These are phyloP conservation scores for Ceratocystiopsis brevicomis DNA, from an alignment of 2,329 filamentous ascomycete species.

Conservation along the genomic window DNA sequence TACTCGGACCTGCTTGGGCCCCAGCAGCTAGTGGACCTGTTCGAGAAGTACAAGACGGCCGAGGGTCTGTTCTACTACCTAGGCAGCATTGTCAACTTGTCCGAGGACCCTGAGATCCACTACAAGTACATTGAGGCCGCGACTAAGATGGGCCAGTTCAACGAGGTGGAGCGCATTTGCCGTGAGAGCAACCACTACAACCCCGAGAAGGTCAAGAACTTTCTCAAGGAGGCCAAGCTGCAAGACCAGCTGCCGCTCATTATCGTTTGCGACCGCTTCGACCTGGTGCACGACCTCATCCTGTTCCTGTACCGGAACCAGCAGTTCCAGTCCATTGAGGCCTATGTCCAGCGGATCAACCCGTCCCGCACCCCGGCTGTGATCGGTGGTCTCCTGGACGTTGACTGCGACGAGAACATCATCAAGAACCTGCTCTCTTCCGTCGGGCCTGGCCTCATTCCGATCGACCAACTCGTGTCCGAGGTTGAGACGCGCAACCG, in stretches of 20 bases:
- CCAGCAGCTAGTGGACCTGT: constrained; percentile 73
- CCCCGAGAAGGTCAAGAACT: constrained; percentile 95
- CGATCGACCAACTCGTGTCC: constrained; percentile 79
- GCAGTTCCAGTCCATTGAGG: constrained; percentile 96
- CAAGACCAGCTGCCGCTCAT: constrained; percentile 89
- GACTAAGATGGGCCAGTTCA: constrained; percentile 80
- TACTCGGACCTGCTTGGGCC: constrained; percentile 89
- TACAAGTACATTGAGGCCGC: constrained; percentile 99
- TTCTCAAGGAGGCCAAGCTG: constrained; percentile 87
- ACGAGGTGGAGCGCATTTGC: constrained; percentile 93
- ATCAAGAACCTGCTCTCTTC: constrained; percentile 83
- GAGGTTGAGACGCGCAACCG: constrained; percentile 95
- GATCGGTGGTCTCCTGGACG: constrained; percentile 80
- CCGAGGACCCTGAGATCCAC: constrained; percentile 83
- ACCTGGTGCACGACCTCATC: constrained; percentile 93
- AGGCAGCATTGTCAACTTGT: constrained; percentile 92
- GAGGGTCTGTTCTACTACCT: constrained; percentile 98
- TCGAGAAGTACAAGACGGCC: constrained; percentile 93
- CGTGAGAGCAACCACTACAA: constrained; percentile 83
- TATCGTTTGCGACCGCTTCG: constrained; percentile 98
- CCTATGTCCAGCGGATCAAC: constrained; percentile 95
- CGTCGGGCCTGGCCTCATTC: constrained; percentile 67
- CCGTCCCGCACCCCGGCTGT: constrained; percentile 79
- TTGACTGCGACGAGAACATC: constrained; percentile 90
- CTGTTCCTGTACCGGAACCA: constrained; percentile 97